These are phyloP conservation scores for Suhomyces wounanorum DNA, from an alignment of 1,139 yeast genomes.

Conservation along the genomic window DNA sequence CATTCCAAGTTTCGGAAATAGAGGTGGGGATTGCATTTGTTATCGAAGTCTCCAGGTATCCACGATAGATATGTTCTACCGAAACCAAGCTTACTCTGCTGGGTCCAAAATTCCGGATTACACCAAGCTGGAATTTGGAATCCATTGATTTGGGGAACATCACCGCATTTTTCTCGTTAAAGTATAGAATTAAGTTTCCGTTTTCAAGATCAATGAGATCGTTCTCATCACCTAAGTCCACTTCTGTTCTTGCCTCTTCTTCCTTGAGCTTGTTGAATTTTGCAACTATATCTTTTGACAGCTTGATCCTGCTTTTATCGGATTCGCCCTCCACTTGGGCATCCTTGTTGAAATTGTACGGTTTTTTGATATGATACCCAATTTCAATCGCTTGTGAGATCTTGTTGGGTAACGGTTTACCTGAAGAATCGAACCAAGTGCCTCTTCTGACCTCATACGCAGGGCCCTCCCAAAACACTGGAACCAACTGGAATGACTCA, in stretches of 20 bases:
- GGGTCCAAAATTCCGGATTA: constrained; percentile 41
- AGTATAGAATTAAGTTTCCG: constrained; percentile 36
- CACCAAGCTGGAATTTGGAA: constrained; percentile 38
- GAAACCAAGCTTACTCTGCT: constrained; percentile 34
- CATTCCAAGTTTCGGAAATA: constrained; percentile 47
- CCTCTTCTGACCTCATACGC: constrained; percentile 82
- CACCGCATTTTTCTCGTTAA: constrained; percentile 37
- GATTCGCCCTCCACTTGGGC: constrained; percentile 9
- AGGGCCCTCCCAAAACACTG: constrained; percentile 92
- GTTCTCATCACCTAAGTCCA: constrained; percentile 24
- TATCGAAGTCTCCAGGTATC: constrained; percentile 34
- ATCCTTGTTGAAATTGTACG: constrained; percentile 25
- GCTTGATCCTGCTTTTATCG: constrained; percentile 11
- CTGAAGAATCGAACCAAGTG: constrained; percentile 71
- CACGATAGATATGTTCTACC: constrained; percentile 42
- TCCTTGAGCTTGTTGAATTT: constrained; percentile 23
- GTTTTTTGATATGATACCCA: constrained; percentile 44
- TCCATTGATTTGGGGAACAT: constrained; percentile 40
- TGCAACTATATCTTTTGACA: constrained; percentile 22
- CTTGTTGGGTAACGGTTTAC: constrained; percentile 56
- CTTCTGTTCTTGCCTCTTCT: constrained; percentile 14
- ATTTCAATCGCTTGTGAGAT: constrained; percentile 62
- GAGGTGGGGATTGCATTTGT: constrained; percentile 43
- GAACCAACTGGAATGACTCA: constrained; percentile 51
- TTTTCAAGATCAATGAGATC: constrained; percentile 36